Evolutionary conservation across 805 yeast species (phyloP).

Genomic region (Pichia eremophila): DNA sequence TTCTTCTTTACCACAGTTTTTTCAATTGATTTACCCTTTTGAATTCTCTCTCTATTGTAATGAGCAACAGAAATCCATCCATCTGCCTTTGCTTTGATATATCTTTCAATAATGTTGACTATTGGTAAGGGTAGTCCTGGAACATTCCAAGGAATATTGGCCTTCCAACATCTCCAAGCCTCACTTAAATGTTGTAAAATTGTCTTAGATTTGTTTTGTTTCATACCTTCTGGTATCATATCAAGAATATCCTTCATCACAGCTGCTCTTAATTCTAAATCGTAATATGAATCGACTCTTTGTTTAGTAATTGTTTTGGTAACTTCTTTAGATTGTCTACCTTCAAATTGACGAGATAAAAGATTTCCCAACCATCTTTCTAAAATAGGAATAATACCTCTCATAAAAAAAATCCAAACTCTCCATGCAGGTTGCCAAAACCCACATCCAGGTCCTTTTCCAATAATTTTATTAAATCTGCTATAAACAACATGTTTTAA

Average conservation of each 20-base stretch:
- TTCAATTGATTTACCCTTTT: constrained; percentile 86
- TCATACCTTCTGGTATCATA: constrained; percentile 93
- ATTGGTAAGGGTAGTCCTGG: constrained; percentile 93
- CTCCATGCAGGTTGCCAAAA: constrained; percentile 99
- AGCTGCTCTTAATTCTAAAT: constrained; percentile 83
- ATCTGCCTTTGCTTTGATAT: constrained; percentile 91
- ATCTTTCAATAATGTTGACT: constrained; percentile 75
- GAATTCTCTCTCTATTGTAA: constrained; percentile 79
- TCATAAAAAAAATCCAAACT: constrained; percentile 84
- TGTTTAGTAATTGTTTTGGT: constrained; percentile 94
- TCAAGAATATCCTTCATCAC: constrained; percentile 94
- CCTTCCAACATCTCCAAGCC: constrained; percentile 99
- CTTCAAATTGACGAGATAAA: constrained; percentile 89
- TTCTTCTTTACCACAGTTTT: constrained; percentile 92
- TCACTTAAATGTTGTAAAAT: constrained; percentile 90
- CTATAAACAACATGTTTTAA: constrained; percentile 85
- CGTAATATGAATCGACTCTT: constrained; percentile 90
- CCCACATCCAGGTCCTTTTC: constrained; percentile 98
- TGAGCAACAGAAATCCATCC: constrained; percentile 95
- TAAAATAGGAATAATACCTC: constrained; percentile 85
- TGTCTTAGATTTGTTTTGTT: constrained; percentile 77
- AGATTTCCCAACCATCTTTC: constrained; percentile 95
- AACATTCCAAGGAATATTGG: constrained; percentile 95
- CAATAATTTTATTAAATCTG: constrained; percentile 74
- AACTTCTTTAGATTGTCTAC: constrained; percentile 82